Conservation (phyloP, 805 yeast species). For the Wickerhamomyces bisporus region DNA sequence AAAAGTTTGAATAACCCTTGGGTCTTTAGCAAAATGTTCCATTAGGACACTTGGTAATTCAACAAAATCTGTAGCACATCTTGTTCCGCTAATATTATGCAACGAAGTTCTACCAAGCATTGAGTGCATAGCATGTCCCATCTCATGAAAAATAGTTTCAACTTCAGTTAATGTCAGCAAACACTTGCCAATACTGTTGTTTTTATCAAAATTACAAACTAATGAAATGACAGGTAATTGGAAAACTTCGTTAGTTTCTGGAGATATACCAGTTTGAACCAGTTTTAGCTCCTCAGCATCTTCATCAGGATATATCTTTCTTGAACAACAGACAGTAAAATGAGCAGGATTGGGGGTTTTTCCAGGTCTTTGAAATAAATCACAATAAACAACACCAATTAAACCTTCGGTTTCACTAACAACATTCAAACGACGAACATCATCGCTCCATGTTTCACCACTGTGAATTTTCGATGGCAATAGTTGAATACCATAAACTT, state of each 20-base stretch:
- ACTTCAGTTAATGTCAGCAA: constrained; percentile 71
- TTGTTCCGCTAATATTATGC: constrained; percentile 90
- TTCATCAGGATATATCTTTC: constrained; percentile 62
- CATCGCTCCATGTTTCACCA: constrained; percentile 88
- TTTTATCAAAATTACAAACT: constrained; percentile 70
- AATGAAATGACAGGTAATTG: constrained; percentile 89
- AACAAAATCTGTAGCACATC: constrained; percentile 95
- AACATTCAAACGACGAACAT: constrained; percentile 78
- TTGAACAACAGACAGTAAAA: constrained; percentile 92
- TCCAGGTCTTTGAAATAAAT: constrained; percentile 71
- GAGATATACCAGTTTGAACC: constrained; percentile 30
- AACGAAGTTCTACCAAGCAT: constrained; percentile 89
- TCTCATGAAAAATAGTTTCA: constrained; percentile 93
- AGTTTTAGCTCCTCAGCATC: constrained; percentile 31
- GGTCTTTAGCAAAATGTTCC: constrained; percentile 88
- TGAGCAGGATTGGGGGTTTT: constrained; percentile 89
- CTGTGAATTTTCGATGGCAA: constrained; percentile 54
- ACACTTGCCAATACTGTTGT: constrained; percentile 42
- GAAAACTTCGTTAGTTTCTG: constrained; percentile 39
- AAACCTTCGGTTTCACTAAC: constrained; percentile 56
- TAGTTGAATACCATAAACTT: constrained; percentile 72
- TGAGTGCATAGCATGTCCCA: constrained; percentile 99
- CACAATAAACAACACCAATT: constrained; percentile 83
- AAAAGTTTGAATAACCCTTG: constrained; percentile 64
- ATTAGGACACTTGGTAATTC: constrained; percentile 94